Conservation (phyloP, 116 monocot genomes). For the Trichopus zeylanicus region DNA sequence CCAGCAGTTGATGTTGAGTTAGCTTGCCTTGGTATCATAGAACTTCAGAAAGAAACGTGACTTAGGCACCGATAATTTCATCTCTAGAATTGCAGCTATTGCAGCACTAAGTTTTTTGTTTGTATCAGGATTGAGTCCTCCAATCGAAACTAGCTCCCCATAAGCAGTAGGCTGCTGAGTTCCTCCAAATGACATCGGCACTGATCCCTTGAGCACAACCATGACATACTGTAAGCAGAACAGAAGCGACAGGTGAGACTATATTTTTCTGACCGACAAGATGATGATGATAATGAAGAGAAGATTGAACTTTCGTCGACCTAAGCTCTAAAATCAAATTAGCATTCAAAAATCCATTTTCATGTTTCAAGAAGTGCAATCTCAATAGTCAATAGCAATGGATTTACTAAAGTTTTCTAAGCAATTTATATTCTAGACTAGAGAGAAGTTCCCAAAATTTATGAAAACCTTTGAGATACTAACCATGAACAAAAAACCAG, state of each 20-base stretch:
- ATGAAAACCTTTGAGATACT: no score
- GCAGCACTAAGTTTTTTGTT: slow-evolving; percentile 84
- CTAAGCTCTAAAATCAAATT: not conserved
- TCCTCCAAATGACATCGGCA: slow-evolving; percentile 83
- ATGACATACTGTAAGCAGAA: slow-evolving; percentile 70
- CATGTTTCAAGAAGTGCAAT: no score
- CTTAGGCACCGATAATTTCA: slow-evolving; percentile 69
- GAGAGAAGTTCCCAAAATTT: no score
- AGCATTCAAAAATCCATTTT: not conserved
- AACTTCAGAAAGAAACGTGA: slow-evolving; percentile 80
- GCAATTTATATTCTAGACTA: no score
- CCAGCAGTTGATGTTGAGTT: not conserved
- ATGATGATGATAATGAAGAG: no score
- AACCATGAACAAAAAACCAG: no score
- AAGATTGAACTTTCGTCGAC: no score
- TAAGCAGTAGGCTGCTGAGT: slow-evolving; percentile 74
- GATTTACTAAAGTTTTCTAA: no score
- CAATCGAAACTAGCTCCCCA: slow-evolving; percentile 87
- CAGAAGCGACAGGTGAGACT: not conserved
- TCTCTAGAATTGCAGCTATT: slow-evolving; percentile 57
- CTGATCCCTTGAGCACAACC: slow-evolving; percentile 83
- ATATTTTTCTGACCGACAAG: no score
- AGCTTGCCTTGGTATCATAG: slow-evolving; percentile 69
- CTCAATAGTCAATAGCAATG: no score
- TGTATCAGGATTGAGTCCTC: slow-evolving; percentile 70